These are phyloP conservation scores for Picea sitchensis DNA, from an alignment of 75 land plant genomes.

Conservation along the genomic window DNA sequence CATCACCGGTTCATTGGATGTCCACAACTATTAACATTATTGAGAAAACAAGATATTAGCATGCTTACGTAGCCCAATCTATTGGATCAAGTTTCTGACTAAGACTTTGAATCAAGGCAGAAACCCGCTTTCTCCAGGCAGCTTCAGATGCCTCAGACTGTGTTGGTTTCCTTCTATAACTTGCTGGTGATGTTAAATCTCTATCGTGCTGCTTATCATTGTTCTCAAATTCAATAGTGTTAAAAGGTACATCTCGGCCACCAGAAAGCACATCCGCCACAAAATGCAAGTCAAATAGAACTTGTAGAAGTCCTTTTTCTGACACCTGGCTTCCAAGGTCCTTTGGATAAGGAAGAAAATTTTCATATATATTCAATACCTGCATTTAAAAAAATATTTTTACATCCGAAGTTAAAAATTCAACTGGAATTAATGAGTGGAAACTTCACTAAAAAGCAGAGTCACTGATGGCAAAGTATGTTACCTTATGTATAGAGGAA, in stretches of 20 bases:
- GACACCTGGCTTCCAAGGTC: slow-evolving; percentile 51
- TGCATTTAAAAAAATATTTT: slow-evolving; percentile 23
- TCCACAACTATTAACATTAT: neutral
- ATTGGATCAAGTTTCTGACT: slow-evolving; percentile 87
- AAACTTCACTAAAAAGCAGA: neutral
- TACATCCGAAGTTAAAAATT: neutral
- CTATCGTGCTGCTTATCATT: slow-evolving; percentile 23
- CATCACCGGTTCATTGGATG: neutral
- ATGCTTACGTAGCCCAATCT: slow-evolving; percentile 97
- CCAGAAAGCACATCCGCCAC: slow-evolving; percentile 83
- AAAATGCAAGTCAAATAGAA: slow-evolving; percentile 81
- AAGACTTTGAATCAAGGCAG: slow-evolving; percentile 40
- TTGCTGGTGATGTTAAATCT: slow-evolving; percentile 9
- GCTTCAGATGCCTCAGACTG: slow-evolving; percentile 24
- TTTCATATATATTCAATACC: slow-evolving; percentile 69
- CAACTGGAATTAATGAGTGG: neutral
- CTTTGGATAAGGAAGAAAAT: slow-evolving; percentile 41
- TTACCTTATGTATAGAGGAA: neutral
- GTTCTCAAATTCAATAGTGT: slow-evolving; percentile 15
- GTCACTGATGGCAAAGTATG: neutral
- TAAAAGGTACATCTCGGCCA: slow-evolving; percentile 37
- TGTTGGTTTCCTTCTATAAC: slow-evolving; percentile 37
- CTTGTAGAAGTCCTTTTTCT: slow-evolving; percentile 90
- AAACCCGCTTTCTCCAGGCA: slow-evolving; percentile 35
- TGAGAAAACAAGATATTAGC: slow-evolving; percentile 7